phyloP scores from a whole-genome alignment of 2,329 filamentous ascomycete genomes.

The Furcasterigmium sp. region DNA sequence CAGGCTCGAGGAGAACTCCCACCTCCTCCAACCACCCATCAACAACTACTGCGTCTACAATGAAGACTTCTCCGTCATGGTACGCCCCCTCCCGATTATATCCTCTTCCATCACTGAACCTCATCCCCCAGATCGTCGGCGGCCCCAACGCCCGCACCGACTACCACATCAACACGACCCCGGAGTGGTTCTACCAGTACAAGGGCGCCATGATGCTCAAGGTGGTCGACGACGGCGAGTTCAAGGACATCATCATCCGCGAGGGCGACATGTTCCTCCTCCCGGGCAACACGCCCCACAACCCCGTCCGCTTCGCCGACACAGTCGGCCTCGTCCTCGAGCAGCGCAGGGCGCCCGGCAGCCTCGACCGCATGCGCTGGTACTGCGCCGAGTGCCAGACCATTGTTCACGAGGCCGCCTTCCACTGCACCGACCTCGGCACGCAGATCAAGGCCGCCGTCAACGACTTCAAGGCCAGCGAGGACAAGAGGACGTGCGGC shows the following conservation, averaged over 20 bases:
- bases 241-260: constrained; percentile 81
- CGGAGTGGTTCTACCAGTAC: constrained; percentile 98
- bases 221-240: constrained; percentile 68
- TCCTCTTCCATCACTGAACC: not conserved
- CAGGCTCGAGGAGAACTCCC: constrained; percentile 87
- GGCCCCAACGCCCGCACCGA: constrained; percentile 94
- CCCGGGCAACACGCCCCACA: constrained; percentile 92
- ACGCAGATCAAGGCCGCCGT: constrained; percentile 94
- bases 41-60: constrained; percentile 99
- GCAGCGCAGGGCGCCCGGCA: constrained; percentile 66
- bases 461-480: constrained; percentile 66
- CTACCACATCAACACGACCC: constrained; percentile 95
- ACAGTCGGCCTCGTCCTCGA: constrained; percentile 94
- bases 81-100: constrained; percentile 25
- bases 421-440: constrained; percentile 85
- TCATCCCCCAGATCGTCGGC: constrained; percentile 66
- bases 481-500: constrained; percentile 67
- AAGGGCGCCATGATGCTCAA: constrained; percentile 90
- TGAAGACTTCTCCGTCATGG: constrained; percentile 76
- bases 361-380: constrained; percentile 80
- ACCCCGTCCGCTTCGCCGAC: constrained; percentile 86
- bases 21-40: constrained; percentile 87
- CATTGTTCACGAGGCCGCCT: constrained; percentile 76
- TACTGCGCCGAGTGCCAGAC: constrained; percentile 68
- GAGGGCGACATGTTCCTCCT: constrained; percentile 94